Conservation (phyloP, 768 basidiomycete genomes). For the Russula abietina region DNA sequence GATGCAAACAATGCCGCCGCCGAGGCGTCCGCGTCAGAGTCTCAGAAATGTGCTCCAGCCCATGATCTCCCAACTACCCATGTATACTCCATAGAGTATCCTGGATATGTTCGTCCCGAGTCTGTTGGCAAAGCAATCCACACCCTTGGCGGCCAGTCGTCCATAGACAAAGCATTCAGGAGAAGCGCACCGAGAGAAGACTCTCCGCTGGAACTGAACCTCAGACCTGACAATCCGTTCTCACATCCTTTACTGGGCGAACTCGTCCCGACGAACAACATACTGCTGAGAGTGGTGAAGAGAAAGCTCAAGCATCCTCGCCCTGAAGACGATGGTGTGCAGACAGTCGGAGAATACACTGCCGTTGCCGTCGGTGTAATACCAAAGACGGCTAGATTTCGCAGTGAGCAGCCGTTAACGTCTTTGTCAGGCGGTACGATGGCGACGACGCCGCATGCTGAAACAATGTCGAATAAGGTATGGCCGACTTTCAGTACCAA, state of each 20-base stretch:
- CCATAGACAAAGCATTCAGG: constrained; percentile 72
- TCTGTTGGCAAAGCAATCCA: constrained; percentile 59
- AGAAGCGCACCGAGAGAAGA: constrained; percentile 57
- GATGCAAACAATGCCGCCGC: not conserved
- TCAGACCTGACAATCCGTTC: constrained; percentile 70
- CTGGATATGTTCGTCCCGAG: constrained; percentile 66
- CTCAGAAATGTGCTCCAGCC: constrained; percentile 31
- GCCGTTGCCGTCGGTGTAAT: constrained; percentile 67
- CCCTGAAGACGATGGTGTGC: constrained; percentile 23
- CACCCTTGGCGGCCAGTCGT: constrained; percentile 62
- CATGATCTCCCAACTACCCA: constrained; percentile 48
- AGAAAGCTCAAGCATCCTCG: constrained; percentile 47
- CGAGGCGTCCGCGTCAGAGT: not conserved
- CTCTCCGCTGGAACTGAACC: constrained; percentile 65
- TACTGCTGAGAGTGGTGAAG: constrained; percentile 81
- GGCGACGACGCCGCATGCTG: not conserved
- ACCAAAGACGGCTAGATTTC: constrained; percentile 81
- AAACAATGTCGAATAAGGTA: constrained; percentile 44
- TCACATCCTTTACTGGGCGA: constrained; percentile 83
- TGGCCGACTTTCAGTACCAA: constrained; percentile 91
- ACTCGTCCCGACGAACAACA: constrained; percentile 65
- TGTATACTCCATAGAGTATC: constrained; percentile 85
- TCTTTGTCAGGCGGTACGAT: not conserved
- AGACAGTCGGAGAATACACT: constrained; percentile 55
- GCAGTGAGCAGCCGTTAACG: constrained; percentile 50